Conservation (phyloP, 139 green algal genomes). For the Chlorella sp. region DNA sequence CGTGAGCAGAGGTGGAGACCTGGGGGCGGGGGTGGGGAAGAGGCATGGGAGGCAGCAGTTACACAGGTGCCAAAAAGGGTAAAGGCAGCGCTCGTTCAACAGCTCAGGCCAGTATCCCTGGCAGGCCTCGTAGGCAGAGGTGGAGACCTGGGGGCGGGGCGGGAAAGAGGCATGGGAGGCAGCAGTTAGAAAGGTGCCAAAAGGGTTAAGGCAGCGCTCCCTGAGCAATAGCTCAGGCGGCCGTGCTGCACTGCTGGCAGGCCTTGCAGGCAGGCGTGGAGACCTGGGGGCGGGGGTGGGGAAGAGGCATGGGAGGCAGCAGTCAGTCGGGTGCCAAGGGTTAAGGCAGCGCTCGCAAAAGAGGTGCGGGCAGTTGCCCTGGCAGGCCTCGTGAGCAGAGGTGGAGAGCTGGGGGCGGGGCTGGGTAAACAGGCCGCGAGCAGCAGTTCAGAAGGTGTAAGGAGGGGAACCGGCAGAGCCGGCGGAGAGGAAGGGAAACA, state of each 20-base stretch:
- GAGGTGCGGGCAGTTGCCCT: conserved; percentile 58
- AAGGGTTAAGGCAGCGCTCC: too few relatives aligned
- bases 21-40: conserved; percentile 10
- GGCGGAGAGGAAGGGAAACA: too few relatives aligned
- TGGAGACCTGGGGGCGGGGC: conserved; percentile 52
- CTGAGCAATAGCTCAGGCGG: conserved; percentile 67
- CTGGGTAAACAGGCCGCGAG: too few relatives aligned
- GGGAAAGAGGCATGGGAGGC: too few relatives aligned
- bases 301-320: too few relatives aligned
- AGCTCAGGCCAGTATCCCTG: conserved; percentile 58
- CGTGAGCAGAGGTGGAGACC: conserved; percentile 56
- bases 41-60: not conserved
- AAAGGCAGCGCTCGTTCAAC: too few relatives aligned
- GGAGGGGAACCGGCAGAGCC: too few relatives aligned
- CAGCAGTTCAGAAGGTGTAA: too few relatives aligned
- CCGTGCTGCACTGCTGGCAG: conserved; percentile 60
- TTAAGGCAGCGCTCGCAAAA: too few relatives aligned
- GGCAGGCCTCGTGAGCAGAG: conserved; percentile 48
- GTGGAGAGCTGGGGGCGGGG: conserved; percentile 54
- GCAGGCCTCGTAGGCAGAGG: conserved; percentile 50
- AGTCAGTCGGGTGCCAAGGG: too few relatives aligned
- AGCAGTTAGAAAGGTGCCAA: too few relatives aligned
- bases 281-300: conserved; percentile 43
- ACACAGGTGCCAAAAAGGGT: too few relatives aligned
- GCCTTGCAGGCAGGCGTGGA: conserved; percentile 51